Evolutionary conservation across 495 filamentous ascomycete species (phyloP), one percentile per base, ranked within the genome.

Genomic region (Penicillium pulvis): DNA sequence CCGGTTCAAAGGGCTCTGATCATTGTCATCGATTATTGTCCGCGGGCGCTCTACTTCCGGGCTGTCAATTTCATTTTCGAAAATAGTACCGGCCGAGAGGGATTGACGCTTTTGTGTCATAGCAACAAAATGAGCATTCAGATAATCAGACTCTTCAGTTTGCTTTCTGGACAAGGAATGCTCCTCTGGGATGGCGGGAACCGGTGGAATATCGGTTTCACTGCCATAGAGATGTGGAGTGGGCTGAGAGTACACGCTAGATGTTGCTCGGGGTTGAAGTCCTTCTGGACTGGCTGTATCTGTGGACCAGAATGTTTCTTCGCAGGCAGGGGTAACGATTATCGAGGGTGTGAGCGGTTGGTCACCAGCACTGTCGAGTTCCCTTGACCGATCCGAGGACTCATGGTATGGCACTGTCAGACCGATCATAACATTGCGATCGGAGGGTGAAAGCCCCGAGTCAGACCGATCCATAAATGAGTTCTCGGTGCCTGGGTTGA

Each of bases 371-470:
- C 65, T 68, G 28, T 76, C 71, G n/a, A 60, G 50, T 62, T 79
- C 57, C 57, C 65, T 65, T 66, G 57, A 33, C 26, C 59, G 55
- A 24, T 78, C 74, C 2, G 79, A 71, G 4, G 87, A 67, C 20
- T 85, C 81, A 31, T 83, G 79, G 7, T 79, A 79, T 11, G 90
- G 87, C 31, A 94, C 82, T 4, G 81, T 82, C 8, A 95, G 82
- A 1, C 90, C 92, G 57, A 96, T 95, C 62, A 90, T 79, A 43
- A 96, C 91, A 14, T 88, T 83, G 26, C 88, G 75, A 62, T 90
- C 87, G 6, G 80, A 85, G 0, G 91, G 91, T 6, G 91, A 93
- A 3, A 96, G 73, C 41, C 87, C 89, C n/a, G 71, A 57, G 51
- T 76, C 70, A 44, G 46, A 39, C 24, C 59, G 69, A 53, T 66